phyloP scores from a whole-genome alignment of 305 asterid species.

The Fraxinus latifolia region DNA sequence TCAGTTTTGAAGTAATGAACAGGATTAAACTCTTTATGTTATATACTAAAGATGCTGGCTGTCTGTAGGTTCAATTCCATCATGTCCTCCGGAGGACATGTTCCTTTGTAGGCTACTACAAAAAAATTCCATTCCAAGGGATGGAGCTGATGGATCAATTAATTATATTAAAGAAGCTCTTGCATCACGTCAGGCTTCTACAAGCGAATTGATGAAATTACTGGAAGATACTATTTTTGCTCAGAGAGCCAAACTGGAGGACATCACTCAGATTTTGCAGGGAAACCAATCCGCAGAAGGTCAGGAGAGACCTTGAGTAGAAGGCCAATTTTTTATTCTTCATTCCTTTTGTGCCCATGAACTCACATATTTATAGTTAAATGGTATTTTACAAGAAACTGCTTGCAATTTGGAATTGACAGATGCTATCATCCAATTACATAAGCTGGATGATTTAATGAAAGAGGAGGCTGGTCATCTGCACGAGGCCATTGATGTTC shows the following conservation, averaged over 20 bases:
- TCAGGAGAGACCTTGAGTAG: constrained; percentile 33
- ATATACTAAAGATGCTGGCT: constrained; percentile 26
- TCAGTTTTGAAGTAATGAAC: not conserved
- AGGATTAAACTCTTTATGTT: constrained; percentile 8
- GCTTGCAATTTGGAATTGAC: constrained; percentile 27
- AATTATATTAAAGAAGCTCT: constrained; percentile 58
- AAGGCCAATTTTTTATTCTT: constrained; percentile 13
- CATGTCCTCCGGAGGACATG: constrained; percentile 79
- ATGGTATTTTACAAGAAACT: constrained; percentile 11
- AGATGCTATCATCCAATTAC: constrained; percentile 60
- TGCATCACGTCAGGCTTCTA: constrained; percentile 61
- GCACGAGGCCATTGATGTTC: constrained; percentile 53
- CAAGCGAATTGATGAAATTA: constrained; percentile 65
- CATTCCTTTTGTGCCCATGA: constrained; percentile 8
- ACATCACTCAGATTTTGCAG: constrained; percentile 46
- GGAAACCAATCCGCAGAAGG: constrained; percentile 74
- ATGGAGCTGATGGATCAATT: constrained; percentile 40
- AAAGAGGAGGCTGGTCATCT: constrained; percentile 62
- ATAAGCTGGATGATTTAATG: constrained; percentile 65
- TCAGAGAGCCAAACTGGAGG: constrained; percentile 61
- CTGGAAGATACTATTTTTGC: constrained; percentile 64
- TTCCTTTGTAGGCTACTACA: constrained; percentile 76
- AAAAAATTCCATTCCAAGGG: constrained; percentile 36
- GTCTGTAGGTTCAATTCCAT: constrained; percentile 65
- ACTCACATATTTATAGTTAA: not conserved